These are phyloP conservation scores for Scleroderma bovista DNA, from an alignment of 768 basidiomycete species.

Conservation along the genomic window DNA sequence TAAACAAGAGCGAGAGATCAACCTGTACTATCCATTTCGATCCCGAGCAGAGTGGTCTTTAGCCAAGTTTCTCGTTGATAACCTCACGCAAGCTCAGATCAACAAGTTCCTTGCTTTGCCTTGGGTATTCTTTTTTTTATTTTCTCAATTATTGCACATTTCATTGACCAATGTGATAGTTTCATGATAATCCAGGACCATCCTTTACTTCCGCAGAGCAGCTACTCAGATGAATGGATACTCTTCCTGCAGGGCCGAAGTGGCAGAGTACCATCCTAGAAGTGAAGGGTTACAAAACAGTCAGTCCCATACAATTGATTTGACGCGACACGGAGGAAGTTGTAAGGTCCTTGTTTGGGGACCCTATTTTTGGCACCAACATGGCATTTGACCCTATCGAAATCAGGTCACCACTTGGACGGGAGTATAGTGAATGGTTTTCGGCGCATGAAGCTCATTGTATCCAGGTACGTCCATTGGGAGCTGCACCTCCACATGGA, in stretches of 20 bases:
- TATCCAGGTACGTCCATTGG: neutral
- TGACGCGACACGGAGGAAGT: slow-evolving; percentile 23
- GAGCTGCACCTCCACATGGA: neutral
- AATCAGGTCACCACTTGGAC: neutral
- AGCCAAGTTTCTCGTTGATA: neutral
- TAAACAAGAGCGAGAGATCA: neutral
- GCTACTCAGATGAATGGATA: slow-evolving; percentile 13
- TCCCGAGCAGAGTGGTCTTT: neutral
- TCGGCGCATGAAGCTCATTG: neutral
- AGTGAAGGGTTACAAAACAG: slow-evolving; percentile 8
- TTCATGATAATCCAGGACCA: neutral
- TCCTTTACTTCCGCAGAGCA: slow-evolving; percentile 19
- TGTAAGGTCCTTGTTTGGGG: slow-evolving; percentile 14
- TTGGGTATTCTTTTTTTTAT: neutral
- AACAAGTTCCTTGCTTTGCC: neutral
- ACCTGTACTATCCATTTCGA: neutral
- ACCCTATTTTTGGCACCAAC: slow-evolving; percentile 13
- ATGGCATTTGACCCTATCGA: neutral
- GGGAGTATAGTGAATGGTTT: neutral
- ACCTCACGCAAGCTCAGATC: neutral
- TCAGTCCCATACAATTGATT: slow-evolving; percentile 13
- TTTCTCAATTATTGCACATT: neutral
- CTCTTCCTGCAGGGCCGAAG: slow-evolving; percentile 15
- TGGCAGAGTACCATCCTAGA: slow-evolving; percentile 14
- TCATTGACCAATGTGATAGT: neutral